These are phyloP conservation scores for Pythium pyrilobum DNA, from an alignment of 352 stramenopile species.

Conservation along the genomic window DNA sequence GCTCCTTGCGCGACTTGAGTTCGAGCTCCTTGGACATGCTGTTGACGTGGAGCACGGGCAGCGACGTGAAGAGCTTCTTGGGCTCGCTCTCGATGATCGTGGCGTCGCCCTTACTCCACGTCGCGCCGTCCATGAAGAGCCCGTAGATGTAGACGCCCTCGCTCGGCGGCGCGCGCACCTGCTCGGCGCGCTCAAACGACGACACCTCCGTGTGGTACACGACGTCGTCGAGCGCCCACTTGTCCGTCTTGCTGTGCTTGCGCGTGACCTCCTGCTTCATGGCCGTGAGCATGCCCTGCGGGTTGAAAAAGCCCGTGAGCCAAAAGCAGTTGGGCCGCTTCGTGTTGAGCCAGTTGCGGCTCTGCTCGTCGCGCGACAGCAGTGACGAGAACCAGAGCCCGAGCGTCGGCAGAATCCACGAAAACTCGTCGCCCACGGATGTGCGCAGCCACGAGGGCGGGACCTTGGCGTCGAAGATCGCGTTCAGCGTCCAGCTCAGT, in stretches of 20 bases:
- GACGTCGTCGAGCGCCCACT: slow-evolving; percentile 97
- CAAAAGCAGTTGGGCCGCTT: slow-evolving; percentile 94
- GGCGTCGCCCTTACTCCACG: slow-evolving; percentile 92
- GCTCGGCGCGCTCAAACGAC: slow-evolving; percentile 90
- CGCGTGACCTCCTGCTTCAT: slow-evolving; percentile 99
- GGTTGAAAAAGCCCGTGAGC: slow-evolving; percentile 98
- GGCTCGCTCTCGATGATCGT: slow-evolving; percentile 94
- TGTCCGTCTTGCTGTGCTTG: slow-evolving; percentile 95
- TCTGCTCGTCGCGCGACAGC: slow-evolving; percentile 94
- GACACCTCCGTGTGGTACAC: slow-evolving; percentile 97
- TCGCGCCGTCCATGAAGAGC: slow-evolving; percentile 95
- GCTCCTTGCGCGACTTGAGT: slow-evolving; percentile 89
- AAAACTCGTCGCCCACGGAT: slow-evolving; percentile 96
- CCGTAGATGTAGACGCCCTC: slow-evolving; percentile 98
- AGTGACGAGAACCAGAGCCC: slow-evolving; percentile 97
- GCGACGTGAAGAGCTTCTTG: slow-evolving; percentile 95
- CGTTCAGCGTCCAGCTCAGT: slow-evolving; percentile 92
- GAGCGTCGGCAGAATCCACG: slow-evolving; percentile 94
- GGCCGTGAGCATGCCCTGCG: slow-evolving; percentile 96
- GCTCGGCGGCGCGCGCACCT: slow-evolving; percentile 77
- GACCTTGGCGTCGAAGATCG: slow-evolving; percentile 96
- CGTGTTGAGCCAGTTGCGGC: slow-evolving; percentile 94
- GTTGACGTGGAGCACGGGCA: slow-evolving; percentile 96
- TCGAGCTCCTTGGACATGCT: slow-evolving; percentile 93
- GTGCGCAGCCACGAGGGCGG: slow-evolving; percentile 95